Conservation (phyloP, 2,329 filamentous ascomycete species). For the Monascus ruber region DNA sequence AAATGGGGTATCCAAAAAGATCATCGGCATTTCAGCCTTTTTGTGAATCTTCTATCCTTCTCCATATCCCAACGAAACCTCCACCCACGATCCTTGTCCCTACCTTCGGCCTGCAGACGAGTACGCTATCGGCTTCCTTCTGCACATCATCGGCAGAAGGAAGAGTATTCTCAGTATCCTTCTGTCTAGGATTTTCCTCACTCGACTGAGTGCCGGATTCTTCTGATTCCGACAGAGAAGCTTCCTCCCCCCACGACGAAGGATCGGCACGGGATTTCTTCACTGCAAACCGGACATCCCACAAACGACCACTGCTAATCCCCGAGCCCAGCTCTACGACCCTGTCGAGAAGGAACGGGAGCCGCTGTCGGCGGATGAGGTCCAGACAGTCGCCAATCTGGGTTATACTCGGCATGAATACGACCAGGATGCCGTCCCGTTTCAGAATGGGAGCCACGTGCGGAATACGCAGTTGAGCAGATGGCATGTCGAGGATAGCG, state of each 20-base stretch:
- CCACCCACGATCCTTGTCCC: slow-evolving; percentile 37
- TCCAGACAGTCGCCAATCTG: slow-evolving; percentile 58
- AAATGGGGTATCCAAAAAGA: no score
- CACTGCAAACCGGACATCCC: slow-evolving; percentile 35
- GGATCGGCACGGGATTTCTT: slow-evolving; percentile 26
- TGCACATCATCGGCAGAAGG: slow-evolving; percentile 5
- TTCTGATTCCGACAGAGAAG: slow-evolving; percentile 4
- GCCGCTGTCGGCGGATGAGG: slow-evolving; percentile 39
- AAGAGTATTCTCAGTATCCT: slow-evolving; percentile 2
- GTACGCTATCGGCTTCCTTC: slow-evolving; percentile 25
- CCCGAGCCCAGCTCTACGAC: slow-evolving; percentile 36
- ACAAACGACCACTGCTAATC: slow-evolving; percentile 35
- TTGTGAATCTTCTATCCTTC: slow-evolving; percentile 25
- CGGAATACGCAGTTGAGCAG: slow-evolving; percentile 41
- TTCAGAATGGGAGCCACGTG: slow-evolving; percentile 44
- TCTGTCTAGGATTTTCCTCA: slow-evolving; percentile 4
- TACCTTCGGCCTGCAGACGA: slow-evolving; percentile 44
- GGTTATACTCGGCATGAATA: slow-evolving; percentile 69
- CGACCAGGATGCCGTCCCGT: slow-evolving; percentile 52
- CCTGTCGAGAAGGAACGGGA: slow-evolving; percentile 42
- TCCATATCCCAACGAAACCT: slow-evolving; percentile 42
- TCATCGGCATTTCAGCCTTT: slow-evolving; percentile 1
- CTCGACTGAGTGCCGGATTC: slow-evolving; percentile 4
- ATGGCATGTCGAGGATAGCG: slow-evolving; percentile 63
- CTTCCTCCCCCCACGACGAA: slow-evolving; percentile 15